A percentile compares a stretch with the other conserved stretches of the same genome.
These are phyloP conservation scores for Capronia epimyces DNA, from an alignment of 2,329 filamentous ascomycete species.

Conservation along the genomic window DNA sequence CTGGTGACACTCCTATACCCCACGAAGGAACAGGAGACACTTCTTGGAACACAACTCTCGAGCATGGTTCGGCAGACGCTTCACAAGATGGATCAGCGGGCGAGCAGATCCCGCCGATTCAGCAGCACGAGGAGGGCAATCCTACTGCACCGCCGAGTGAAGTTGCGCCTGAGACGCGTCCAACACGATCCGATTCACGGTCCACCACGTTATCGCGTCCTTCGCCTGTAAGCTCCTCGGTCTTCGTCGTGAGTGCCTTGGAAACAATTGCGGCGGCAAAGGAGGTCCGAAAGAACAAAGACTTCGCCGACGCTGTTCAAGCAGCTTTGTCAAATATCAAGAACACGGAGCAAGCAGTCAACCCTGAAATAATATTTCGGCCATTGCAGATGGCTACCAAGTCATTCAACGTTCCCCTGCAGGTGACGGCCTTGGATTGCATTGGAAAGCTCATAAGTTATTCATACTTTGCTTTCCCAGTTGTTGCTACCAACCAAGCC, in stretches of 20 bases:
- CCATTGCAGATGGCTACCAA: slow-evolving; percentile 86
- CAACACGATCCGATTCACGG: slow-evolving; percentile 54
- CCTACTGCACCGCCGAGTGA: not conserved
- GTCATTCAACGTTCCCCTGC: slow-evolving; percentile 75
- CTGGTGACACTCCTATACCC: slow-evolving; percentile 12
- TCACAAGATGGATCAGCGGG: slow-evolving; percentile 2
- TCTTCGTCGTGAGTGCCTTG: slow-evolving; percentile 89
- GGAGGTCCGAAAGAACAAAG: slow-evolving; percentile 81
- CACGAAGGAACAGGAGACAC: slow-evolving; percentile 13
- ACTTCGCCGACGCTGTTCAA: slow-evolving; percentile 74
- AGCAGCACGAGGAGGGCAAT: slow-evolving; percentile 29
- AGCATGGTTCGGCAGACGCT: slow-evolving; percentile 1
- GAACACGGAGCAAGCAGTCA: slow-evolving; percentile 72
- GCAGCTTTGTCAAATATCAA: slow-evolving; percentile 81
- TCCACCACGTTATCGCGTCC: slow-evolving; percentile 50
- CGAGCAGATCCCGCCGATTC: slow-evolving; percentile 22
- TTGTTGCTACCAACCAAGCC: slow-evolving; percentile 44
- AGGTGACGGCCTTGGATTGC: slow-evolving; percentile 88
- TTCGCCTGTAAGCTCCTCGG: slow-evolving; percentile 80
- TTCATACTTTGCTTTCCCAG: slow-evolving; percentile 84
- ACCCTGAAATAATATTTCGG: slow-evolving; percentile 86
- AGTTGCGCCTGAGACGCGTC: not conserved
- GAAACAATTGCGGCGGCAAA: slow-evolving; percentile 88
- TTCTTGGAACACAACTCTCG: not conserved
- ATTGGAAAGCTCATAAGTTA: slow-evolving; percentile 99